phyloP scores from a whole-genome alignment of 352 stramenopile species.

The Globisporangium camurandrum region DNA sequence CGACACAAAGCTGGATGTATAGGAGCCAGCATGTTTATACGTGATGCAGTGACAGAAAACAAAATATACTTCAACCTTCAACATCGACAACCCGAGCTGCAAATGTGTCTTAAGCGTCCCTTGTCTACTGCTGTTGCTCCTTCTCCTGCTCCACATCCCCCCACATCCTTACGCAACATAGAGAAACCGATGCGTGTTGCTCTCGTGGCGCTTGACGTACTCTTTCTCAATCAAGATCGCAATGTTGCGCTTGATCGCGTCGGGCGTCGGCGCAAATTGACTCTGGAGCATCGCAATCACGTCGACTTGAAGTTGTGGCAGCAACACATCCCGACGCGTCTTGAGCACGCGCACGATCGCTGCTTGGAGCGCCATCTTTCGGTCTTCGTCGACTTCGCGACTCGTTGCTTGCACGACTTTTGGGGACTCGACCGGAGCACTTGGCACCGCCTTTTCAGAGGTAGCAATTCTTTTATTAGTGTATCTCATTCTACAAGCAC shows the following conservation, averaged over 20 bases:
- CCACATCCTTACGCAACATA: constrained; percentile 48
- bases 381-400: constrained; percentile 80
- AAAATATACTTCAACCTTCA: too few relatives aligned
- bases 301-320: constrained; percentile 54
- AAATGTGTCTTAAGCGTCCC: too few relatives aligned
- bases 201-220: constrained; percentile 64
- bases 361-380: constrained; percentile 83
- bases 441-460: constrained; percentile 29
- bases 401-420: constrained; percentile 40
- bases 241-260: constrained; percentile 68
- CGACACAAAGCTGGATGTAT: too few relatives aligned
- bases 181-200: constrained; percentile 43
- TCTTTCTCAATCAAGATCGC: constrained; percentile 84
- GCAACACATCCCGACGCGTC: constrained; percentile 64
- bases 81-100: too few relatives aligned
- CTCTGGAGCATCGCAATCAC: constrained; percentile 62
- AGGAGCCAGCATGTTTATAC: too few relatives aligned
- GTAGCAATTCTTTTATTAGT: not conserved
- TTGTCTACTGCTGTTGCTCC: too few relatives aligned
- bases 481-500: too few relatives aligned
- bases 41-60: too few relatives aligned
- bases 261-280: constrained; percentile 62
- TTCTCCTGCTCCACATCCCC: too few relatives aligned
- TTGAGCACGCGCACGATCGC: constrained; percentile 81
- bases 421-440: constrained; percentile 58